Percentiles rank a stretch among this genome's conserved stretches.
phyloP scores from a whole-genome alignment of 2,329 filamentous ascomycete species.

The Verticillium nonalfalfae region DNA sequence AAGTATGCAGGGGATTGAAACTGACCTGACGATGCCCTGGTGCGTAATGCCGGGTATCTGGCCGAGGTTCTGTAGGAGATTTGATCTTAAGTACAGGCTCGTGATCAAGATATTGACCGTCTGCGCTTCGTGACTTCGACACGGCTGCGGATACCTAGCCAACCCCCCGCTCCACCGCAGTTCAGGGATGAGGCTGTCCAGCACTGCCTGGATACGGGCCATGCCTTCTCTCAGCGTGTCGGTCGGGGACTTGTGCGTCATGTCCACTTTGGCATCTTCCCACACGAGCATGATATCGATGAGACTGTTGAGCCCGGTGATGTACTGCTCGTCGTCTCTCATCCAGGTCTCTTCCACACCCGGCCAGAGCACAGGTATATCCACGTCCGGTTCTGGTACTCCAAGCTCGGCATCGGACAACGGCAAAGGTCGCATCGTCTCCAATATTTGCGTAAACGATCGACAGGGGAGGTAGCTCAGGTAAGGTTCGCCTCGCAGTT shows the following conservation, averaged over 20 bases:
- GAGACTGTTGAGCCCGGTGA: conserved; percentile 25
- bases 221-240: conserved; percentile 10
- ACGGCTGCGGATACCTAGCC: conserved; percentile 17
- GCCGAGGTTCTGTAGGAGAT: conserved; percentile 25
- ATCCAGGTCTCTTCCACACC: conserved; percentile 18
- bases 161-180: conserved; percentile 27
- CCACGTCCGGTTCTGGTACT: conserved; percentile 6
- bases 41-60: conserved; percentile 14
- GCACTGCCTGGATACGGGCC: conserved; percentile 17
- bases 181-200: conserved; percentile 24
- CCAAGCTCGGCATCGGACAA: conserved; percentile 23
- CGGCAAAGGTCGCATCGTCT: conserved; percentile 16
- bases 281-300: conserved; percentile 25
- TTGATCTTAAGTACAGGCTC: conserved; percentile 27
- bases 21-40: conserved; percentile 19
- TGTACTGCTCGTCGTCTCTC: conserved; percentile 21
- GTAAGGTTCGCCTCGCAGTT: conserved; percentile 19
- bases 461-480: conserved; percentile 15
- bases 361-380: not conserved
- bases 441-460: conserved; percentile 12
- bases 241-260: conserved; percentile 13
- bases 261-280: conserved; percentile 11
- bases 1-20: not conserved
- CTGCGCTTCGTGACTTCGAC: conserved; percentile 27
- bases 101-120: conserved; percentile 29